Conservation (phyloP, 2,329 filamentous ascomycete species). For the Alternaria ventricosa region DNA sequence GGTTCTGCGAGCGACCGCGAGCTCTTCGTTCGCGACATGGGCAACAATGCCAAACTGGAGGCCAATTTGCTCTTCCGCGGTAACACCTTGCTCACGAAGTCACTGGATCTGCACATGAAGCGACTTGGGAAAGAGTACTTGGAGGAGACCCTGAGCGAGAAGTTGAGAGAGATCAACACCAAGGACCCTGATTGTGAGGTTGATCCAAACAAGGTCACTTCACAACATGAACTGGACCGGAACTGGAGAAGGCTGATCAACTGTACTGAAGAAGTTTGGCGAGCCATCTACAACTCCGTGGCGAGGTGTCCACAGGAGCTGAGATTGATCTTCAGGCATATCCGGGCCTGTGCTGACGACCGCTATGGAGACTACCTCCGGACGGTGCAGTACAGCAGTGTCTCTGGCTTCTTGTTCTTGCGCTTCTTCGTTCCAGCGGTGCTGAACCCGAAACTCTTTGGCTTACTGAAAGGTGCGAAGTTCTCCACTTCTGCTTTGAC, state of each 20-base stretch:
- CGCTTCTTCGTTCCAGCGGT: conserved; percentile 97
- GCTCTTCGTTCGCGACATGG: conserved; percentile 76
- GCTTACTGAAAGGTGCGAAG: conserved; percentile 71
- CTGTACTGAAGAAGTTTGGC: conserved; percentile 84
- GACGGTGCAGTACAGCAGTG: conserved; percentile 89
- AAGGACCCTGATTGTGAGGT: conserved; percentile 93
- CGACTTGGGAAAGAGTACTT: conserved; percentile 91
- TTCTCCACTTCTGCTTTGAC: background rate
- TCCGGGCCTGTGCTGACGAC: conserved; percentile 90
- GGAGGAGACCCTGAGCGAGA: conserved; percentile 83
- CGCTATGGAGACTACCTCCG: conserved; percentile 91
- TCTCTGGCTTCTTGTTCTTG: conserved; percentile 92
- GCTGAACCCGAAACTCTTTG: conserved; percentile 91
- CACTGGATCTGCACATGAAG: conserved; percentile 94
- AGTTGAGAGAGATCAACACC: conserved; percentile 87
- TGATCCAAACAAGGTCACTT: conserved; percentile 78
- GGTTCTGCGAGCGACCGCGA: conserved; percentile 67
- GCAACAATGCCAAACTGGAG: conserved; percentile 80
- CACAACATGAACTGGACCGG: conserved; percentile 73
- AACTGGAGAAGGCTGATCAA: conserved; percentile 82
- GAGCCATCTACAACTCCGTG: conserved; percentile 77
- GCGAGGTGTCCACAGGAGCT: conserved; percentile 79
- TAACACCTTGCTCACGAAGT: conserved; percentile 91
- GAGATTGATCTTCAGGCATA: conserved; percentile 85
- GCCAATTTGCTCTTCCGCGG: conserved; percentile 95